phyloP scores from a whole-genome alignment of 192 early-diverging fungal species.

The Mortierella claussenii region DNA sequence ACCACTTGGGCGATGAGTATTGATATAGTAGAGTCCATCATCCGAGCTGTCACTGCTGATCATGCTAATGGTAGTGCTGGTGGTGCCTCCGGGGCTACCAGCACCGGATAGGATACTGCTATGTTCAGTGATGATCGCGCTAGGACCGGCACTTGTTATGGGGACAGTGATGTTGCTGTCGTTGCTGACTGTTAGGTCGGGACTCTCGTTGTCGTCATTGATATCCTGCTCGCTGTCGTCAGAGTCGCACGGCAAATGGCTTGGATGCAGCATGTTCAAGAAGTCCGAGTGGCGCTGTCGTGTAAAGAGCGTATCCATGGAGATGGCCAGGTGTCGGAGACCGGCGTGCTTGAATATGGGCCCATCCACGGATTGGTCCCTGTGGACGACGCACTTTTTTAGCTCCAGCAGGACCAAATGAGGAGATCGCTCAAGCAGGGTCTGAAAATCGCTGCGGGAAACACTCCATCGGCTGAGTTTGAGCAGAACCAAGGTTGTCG shows the following conservation, averaged over 20 bases:
- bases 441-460: not conserved
- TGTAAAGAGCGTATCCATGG: slow-evolving; percentile 1
- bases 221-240: not conserved
- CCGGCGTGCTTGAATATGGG: slow-evolving; percentile 2
- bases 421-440: not conserved
- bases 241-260: not conserved
- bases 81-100: too few species aligned
- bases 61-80: too few species aligned
- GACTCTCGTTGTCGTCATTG: not conserved
- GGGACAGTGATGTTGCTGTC: too few species aligned
- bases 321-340: not conserved
- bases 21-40: too few species aligned
- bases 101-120: too few species aligned
- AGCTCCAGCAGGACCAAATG: not conserved
- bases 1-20: not conserved
- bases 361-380: too few species aligned
- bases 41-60: too few species aligned
- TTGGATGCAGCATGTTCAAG: too few species aligned
- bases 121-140: too few species aligned
- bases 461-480: not conserved
- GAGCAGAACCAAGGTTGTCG: not conserved
- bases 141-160: too few species aligned
- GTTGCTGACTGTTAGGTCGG: not conserved
- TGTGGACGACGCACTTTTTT: not conserved
- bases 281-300: not conserved